A percentile compares a stretch with the other conserved stretches of the same genome.
These are phyloP conservation scores for Saccharomyces paradoxus DNA, from an alignment of 805 yeast genomes.

Conservation along the genomic window DNA sequence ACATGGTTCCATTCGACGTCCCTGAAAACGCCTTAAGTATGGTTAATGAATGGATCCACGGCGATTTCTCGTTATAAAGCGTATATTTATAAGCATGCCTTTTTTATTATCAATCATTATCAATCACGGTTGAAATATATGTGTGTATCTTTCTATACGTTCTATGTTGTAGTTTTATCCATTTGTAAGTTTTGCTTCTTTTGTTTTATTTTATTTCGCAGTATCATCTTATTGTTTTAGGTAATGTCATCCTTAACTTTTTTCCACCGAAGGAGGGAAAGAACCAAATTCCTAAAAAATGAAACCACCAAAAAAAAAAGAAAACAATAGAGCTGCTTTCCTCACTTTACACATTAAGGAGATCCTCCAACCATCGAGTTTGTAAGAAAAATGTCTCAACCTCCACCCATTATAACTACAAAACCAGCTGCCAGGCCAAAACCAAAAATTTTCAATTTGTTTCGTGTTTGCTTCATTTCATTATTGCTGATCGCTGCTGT, in stretches of 20 bases:
- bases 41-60: constrained; percentile 79
- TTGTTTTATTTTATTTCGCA: background rate
- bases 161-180: background rate
- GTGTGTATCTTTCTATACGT: background rate
- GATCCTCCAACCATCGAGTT: background rate
- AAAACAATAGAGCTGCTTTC: background rate
- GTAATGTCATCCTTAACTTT: background rate
- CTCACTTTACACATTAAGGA: background rate
- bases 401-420: background rate
- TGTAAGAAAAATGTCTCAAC: background rate
- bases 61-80: constrained; percentile 39
- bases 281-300: background rate
- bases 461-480: constrained; percentile 26
- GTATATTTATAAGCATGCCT: background rate
- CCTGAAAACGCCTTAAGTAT: constrained; percentile 70
- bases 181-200: background rate
- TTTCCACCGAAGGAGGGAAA: background rate
- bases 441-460: constrained; percentile 15
- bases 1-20: constrained; percentile 91
- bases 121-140: background rate
- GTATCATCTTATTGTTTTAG: background rate
- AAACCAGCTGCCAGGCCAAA: constrained; percentile 3
- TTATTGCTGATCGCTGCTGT: constrained; percentile 33
- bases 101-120: background rate
- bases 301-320: background rate